Percentiles rank a stretch among this genome's conserved stretches.
These are phyloP conservation scores for Tuber melanosporum DNA, from an alignment of 495 filamentous ascomycete species.

Conservation along the genomic window DNA sequence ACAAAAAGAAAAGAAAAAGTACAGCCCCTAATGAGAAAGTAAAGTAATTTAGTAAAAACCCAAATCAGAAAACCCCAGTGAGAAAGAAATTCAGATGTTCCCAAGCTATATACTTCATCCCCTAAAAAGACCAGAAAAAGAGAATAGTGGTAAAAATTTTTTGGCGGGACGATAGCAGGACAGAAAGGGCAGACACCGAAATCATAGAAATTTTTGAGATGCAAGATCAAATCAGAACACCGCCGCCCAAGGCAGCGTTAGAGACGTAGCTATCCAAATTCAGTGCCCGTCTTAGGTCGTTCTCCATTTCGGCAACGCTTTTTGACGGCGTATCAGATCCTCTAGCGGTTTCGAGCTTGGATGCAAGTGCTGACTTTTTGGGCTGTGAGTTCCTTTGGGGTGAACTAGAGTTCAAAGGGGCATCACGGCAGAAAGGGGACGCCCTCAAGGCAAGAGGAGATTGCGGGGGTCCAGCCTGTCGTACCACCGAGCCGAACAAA, in stretches of 20 bases:
- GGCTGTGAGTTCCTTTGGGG: conserved; percentile 18
- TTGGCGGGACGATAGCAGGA: conserved; percentile 4
- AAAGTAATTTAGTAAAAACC: conserved; percentile 26
- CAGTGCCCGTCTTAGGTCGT: conserved; percentile 37
- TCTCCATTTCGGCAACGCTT: conserved; percentile 38
- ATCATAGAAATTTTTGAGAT: not conserved
- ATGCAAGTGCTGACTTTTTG: conserved; percentile 35
- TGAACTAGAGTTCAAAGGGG: conserved; percentile 10
- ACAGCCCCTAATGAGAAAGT: conserved; percentile 25
- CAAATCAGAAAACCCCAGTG: conserved; percentile 28
- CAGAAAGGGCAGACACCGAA: conserved; percentile 17
- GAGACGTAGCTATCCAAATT: conserved; percentile 14
- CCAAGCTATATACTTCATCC: not conserved
- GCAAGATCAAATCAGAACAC: conserved; percentile 33
- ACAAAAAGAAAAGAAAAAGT: conserved; percentile 19
- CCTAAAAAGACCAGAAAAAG: conserved; percentile 2
- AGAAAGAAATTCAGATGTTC: conserved; percentile 24
- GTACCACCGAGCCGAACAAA: not conserved
- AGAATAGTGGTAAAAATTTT: not conserved
- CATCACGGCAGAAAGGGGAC: conserved; percentile 11
- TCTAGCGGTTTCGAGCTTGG: conserved; percentile 33
- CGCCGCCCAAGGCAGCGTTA: conserved; percentile 1
- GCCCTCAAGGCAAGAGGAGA: conserved; percentile 9
- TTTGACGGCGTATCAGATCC: conserved; percentile 19
- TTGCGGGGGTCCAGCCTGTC: conserved; percentile 5